Evolutionary conservation across 768 basidiomycete species (phyloP).

Genomic region (Dacryopinax spathularia): DNA sequence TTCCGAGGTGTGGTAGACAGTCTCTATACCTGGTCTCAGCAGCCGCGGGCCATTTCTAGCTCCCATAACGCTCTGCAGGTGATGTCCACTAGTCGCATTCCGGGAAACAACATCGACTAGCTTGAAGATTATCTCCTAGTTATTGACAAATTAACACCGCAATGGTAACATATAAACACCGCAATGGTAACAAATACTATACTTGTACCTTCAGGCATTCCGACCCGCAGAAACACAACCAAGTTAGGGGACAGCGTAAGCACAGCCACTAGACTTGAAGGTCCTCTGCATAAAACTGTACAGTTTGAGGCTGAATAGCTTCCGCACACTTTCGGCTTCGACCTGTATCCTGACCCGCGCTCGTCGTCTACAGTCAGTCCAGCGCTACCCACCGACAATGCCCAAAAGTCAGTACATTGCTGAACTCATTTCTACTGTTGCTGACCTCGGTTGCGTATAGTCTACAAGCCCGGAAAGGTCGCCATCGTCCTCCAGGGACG

Average conservation of each 20-base stretch:
- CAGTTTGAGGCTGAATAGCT: slow-evolving; percentile 4
- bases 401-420: slow-evolving; percentile 12
- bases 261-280: background rate
- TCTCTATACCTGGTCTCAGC: too few species aligned
- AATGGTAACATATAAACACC: too few species aligned
- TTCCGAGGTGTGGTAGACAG: too few species aligned
- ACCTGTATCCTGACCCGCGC: background rate
- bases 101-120: too few species aligned
- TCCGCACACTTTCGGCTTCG: background rate
- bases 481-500: slow-evolving; percentile 97
- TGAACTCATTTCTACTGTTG: background rate
- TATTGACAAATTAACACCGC: too few species aligned
- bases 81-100: too few species aligned
- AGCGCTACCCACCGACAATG: slow-evolving; percentile 11
- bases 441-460: slow-evolving; percentile 26
- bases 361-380: background rate
- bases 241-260: background rate
- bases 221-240: too few species aligned
- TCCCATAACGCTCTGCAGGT: too few species aligned
- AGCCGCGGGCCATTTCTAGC: too few species aligned
- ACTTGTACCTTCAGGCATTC: too few species aligned
- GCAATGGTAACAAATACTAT: too few species aligned
- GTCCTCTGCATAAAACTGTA: background rate
- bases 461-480: slow-evolving; percentile 95
- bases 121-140: too few species aligned